These are phyloP conservation scores for Triglochin maritima DNA, from an alignment of 106 monocot genomes.

Conservation along the genomic window DNA sequence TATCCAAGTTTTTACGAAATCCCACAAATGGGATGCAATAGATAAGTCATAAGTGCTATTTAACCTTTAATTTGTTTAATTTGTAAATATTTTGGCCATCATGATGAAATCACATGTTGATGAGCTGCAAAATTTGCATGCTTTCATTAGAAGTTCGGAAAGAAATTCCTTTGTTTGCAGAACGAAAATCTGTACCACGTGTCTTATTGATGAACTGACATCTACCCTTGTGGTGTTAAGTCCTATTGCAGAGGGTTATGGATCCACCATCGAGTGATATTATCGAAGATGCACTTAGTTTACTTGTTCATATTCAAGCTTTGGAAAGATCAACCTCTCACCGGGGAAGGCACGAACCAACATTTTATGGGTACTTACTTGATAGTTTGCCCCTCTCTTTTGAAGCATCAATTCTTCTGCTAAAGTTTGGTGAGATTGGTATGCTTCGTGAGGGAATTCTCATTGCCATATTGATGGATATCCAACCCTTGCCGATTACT, in stretches of 20 bases:
- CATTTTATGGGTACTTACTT: constrained; percentile 68
- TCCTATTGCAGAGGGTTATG: constrained; percentile 60
- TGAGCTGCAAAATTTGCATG: no score
- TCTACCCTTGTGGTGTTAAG: constrained; percentile 14
- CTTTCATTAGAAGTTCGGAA: background rate
- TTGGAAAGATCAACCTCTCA: constrained; percentile 29
- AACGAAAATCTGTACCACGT: background rate
- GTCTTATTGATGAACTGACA: background rate
- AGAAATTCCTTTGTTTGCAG: background rate
- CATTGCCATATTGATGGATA: constrained; percentile 56
- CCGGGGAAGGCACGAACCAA: constrained; percentile 53
- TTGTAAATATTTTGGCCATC: no score
- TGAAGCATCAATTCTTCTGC: constrained; percentile 56
- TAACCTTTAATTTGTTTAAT: no score
- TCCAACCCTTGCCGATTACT: constrained; percentile 60
- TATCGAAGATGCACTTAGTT: constrained; percentile 47
- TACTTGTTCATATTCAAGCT: constrained; percentile 55
- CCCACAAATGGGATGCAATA: no score
- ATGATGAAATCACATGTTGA: no score
- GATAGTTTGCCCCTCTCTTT: constrained; percentile 67
- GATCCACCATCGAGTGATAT: constrained; percentile 49
- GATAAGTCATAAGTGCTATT: no score
- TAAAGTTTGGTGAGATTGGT: constrained; percentile 68
- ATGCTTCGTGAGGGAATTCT: constrained; percentile 53
- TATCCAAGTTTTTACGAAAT: no score